Evolutionary conservation across 1,139 yeast species (phyloP).

Genomic region (Geotrichum bryndzae): DNA sequence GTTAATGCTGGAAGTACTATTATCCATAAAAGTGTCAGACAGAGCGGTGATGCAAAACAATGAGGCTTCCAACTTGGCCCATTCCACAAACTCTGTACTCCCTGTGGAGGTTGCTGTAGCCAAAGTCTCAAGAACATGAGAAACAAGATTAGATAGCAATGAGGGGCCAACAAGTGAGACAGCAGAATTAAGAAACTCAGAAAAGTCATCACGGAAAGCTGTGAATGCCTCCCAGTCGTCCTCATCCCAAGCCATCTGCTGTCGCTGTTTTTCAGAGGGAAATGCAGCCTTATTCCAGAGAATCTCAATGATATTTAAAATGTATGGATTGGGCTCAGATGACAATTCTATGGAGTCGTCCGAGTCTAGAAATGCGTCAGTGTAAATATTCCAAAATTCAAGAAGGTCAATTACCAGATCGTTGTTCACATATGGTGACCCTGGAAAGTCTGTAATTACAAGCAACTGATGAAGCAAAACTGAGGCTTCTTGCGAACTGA

Average conservation of each 20-base stretch:
- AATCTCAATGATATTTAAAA: slow-evolving; percentile 45
- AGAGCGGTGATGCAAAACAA: slow-evolving; percentile 54
- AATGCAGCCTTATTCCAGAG: slow-evolving; percentile 61
- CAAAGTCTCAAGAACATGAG: slow-evolving; percentile 36
- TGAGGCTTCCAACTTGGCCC: slow-evolving; percentile 61
- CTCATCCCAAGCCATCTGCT: slow-evolving; percentile 24
- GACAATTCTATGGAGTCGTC: slow-evolving; percentile 37
- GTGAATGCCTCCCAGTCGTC: slow-evolving; percentile 49
- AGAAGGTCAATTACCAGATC: slow-evolving; percentile 58
- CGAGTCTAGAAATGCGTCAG: slow-evolving; percentile 57
- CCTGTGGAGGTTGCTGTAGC: neutral
- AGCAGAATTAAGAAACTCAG: slow-evolving; percentile 66
- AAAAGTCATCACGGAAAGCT: slow-evolving; percentile 63
- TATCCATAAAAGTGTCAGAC: slow-evolving; percentile 29
- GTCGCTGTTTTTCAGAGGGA: slow-evolving; percentile 29
- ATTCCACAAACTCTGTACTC: slow-evolving; percentile 19
- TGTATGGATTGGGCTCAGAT: slow-evolving; percentile 31
- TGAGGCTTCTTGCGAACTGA: slow-evolving; percentile 4
- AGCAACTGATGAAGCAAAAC: slow-evolving; percentile 36
- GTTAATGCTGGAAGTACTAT: neutral
- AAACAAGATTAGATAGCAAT: slow-evolving; percentile 48
- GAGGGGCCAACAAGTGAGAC: slow-evolving; percentile 58
- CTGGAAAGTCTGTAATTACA: slow-evolving; percentile 54
- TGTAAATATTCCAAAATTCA: slow-evolving; percentile 74
- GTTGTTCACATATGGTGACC: slow-evolving; percentile 62